phyloP scores from a whole-genome alignment of 2,329 filamentous ascomycete species.

The Aspergillus thermomutatus region DNA sequence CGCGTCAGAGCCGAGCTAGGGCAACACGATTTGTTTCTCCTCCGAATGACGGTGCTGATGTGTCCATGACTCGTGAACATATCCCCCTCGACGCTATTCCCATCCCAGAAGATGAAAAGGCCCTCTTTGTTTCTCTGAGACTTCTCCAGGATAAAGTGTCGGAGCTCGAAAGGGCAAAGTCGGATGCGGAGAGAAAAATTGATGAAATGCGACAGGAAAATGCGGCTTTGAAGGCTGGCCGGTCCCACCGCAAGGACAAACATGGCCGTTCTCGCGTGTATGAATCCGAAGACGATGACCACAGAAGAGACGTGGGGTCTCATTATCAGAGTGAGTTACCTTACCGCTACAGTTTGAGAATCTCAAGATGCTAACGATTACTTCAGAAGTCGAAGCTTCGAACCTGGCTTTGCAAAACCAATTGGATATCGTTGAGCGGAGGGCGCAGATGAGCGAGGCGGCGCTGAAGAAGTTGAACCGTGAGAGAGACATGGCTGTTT shows the following conservation, averaged over 20 bases:
- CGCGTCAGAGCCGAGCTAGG: constrained; percentile 47
- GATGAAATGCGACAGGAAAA: constrained; percentile 53
- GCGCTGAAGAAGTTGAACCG: constrained; percentile 52
- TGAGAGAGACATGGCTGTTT: constrained; percentile 57
- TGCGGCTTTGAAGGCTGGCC: constrained; percentile 47
- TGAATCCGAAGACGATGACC: constrained; percentile 46
- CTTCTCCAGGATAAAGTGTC: constrained; percentile 57
- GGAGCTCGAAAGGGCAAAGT: constrained; percentile 55
- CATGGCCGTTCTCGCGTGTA: constrained; percentile 30
- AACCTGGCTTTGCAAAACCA: constrained; percentile 54
- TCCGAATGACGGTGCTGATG: constrained; percentile 32
- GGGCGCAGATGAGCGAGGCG: constrained; percentile 52
- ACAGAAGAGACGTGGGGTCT: constrained; percentile 29
- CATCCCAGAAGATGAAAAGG: constrained; percentile 61
- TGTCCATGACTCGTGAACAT: constrained; percentile 37
- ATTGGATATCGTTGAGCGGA: constrained; percentile 54
- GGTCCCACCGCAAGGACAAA: constrained; percentile 33
- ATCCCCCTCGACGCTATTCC: constrained; percentile 52
- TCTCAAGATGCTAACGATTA: constrained; percentile 18
- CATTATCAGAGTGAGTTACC: constrained; percentile 39
- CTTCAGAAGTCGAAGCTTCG: constrained; percentile 48
- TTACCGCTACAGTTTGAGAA: constrained; percentile 17
- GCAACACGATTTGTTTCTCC: constrained; percentile 54
- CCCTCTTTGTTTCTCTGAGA: constrained; percentile 59
- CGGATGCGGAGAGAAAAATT: constrained; percentile 47